phyloP scores from a whole-genome alignment of 163 green algal species.

The Chlorella variabilis region DNA sequence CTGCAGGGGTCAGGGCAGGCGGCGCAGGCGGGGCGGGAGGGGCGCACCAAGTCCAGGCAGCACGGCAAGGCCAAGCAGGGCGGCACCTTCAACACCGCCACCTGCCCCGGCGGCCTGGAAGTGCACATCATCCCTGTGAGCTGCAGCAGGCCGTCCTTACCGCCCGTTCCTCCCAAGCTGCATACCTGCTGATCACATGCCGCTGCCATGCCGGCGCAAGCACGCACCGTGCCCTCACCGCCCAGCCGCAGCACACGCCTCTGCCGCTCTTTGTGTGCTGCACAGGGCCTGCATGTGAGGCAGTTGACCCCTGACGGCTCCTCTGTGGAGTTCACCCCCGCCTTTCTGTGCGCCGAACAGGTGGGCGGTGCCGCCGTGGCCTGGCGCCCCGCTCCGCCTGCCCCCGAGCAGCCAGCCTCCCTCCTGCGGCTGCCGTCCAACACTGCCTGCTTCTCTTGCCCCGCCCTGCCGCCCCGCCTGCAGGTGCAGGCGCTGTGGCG shows the following conservation, averaged over 20 bases:
- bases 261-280: neutral
- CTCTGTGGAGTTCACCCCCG: conserved; percentile 19
- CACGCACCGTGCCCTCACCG: no score
- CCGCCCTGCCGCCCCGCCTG: no score
- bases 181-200: no score
- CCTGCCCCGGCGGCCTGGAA: neutral
- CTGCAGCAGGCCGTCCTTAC: neutral
- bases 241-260: no score
- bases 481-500: conserved; percentile 26
- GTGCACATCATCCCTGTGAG: conserved; percentile 24
- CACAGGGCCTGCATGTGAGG: conserved; percentile 6
- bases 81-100: neutral
- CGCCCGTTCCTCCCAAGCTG: no score
- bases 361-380: no score
- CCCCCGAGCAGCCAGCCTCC: no score
- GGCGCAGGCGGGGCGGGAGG: neutral
- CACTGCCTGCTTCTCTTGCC: neutral
- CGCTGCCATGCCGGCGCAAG: no score
- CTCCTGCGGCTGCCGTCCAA: no score
- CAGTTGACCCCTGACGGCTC: conserved; percentile 13
- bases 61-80: neutral
- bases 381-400: no score
- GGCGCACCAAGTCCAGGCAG: neutral
- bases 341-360: conserved; percentile 7
- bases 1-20: neutral